Evolutionary conservation across 805 yeast species (phyloP).

Genomic region (Saccharomyces kudriavzevii): DNA sequence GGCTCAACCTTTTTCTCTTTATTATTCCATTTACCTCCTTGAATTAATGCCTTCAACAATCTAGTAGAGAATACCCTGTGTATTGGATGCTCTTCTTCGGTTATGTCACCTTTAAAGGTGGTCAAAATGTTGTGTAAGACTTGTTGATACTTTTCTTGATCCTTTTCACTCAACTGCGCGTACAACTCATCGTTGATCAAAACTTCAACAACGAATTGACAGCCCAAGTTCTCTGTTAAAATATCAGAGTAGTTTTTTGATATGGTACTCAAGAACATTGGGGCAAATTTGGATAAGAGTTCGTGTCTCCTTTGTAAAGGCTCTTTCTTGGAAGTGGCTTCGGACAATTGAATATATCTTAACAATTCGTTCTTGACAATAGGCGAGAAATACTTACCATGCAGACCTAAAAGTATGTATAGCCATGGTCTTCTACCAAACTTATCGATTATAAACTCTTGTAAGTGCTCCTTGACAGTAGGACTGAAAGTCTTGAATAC

Average conservation of each 20-base stretch:
- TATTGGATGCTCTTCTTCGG: conserved; percentile 58
- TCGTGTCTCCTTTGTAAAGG: conserved; percentile 68
- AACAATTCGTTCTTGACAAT: conserved; percentile 49
- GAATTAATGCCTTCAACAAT: conserved; percentile 65
- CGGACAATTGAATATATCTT: conserved; percentile 52
- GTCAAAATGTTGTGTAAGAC: conserved; percentile 51
- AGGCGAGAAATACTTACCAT: conserved; percentile 78
- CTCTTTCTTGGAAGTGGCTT: conserved; percentile 77
- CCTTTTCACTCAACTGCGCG: conserved; percentile 33
- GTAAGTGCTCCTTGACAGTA: conserved; percentile 43
- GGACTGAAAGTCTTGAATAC: conserved; percentile 59
- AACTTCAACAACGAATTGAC: conserved; percentile 76
- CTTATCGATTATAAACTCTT: conserved; percentile 56
- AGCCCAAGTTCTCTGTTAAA: conserved; percentile 64
- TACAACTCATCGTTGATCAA: conserved; percentile 46
- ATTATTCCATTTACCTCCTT: conserved; percentile 77
- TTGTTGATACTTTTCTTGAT: conserved; percentile 32
- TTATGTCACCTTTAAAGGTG: conserved; percentile 57
- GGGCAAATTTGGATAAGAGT: conserved; percentile 55
- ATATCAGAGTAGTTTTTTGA: conserved; percentile 43
- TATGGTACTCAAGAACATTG: conserved; percentile 52
- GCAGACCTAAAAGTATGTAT: conserved; percentile 69
- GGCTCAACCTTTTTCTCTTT: conserved; percentile 46
- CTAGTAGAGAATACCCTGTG: conserved; percentile 68
- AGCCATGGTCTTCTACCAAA: conserved; percentile 84